These are phyloP conservation scores for Cyberlindnera veronae DNA, from an alignment of 805 yeast genomes.

Conservation along the genomic window DNA sequence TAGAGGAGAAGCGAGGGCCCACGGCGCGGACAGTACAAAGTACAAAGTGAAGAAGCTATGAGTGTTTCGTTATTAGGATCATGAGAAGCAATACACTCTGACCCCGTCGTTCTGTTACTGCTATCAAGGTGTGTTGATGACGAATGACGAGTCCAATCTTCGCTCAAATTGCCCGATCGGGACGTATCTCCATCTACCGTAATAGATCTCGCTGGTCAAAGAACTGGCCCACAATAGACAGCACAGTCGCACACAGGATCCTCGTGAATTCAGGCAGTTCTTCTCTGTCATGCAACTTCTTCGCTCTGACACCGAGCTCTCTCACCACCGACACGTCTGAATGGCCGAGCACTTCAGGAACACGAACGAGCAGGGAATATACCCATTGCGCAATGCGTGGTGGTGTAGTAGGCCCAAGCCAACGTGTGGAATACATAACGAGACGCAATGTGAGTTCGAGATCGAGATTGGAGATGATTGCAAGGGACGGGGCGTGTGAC, in stretches of 20 bases:
- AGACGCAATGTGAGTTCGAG: conserved; percentile 19
- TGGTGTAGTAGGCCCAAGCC: conserved; percentile 20
- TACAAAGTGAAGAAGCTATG: too few relatives aligned
- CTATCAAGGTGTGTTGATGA: too few relatives aligned
- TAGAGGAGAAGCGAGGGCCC: too few relatives aligned
- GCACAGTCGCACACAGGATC: conserved; percentile 12
- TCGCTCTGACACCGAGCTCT: conserved; percentile 20
- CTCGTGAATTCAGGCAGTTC: conserved; percentile 10
- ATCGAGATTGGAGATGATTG: conserved; percentile 20
- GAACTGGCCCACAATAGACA: conserved; percentile 12
- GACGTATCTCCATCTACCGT: not conserved
- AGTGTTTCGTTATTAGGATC: too few relatives aligned
- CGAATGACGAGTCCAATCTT: not conserved
- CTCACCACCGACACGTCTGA: conserved; percentile 20
- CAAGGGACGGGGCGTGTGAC: conserved; percentile 13
- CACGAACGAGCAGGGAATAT: conserved; percentile 16
- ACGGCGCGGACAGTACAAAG: too few relatives aligned
- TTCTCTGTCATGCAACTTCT: conserved; percentile 7
- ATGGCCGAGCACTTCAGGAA: conserved; percentile 16
- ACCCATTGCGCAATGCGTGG: conserved; percentile 19
- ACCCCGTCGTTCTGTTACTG: not conserved
- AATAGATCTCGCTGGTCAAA: conserved; percentile 23
- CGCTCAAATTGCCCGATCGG: conserved; percentile 1
- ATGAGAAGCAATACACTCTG: not conserved
- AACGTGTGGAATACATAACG: conserved; percentile 22